Percentiles rank a stretch among this genome's conserved stretches.
Evolutionary conservation across 495 filamentous ascomycete species (phyloP).

Genomic region (Usnea hakonensis): DNA sequence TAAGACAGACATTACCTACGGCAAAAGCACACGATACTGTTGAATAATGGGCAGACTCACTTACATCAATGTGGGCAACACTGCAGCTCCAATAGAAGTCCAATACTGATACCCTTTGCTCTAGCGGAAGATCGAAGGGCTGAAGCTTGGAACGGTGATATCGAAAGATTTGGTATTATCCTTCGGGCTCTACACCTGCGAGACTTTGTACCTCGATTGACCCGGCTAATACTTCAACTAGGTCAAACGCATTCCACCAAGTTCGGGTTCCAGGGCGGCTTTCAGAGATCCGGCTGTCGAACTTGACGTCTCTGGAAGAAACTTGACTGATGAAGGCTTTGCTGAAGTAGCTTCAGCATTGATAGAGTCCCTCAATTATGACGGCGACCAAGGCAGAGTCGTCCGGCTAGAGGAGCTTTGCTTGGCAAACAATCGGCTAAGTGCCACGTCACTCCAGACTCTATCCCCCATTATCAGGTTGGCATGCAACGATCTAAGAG

Average conservation of each 20-base stretch:
- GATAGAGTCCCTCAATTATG: constrained; percentile 30
- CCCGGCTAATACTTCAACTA: constrained; percentile 14
- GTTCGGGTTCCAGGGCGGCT: constrained; percentile 29
- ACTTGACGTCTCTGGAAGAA: constrained; percentile 38
- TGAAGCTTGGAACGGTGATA: constrained; percentile 38
- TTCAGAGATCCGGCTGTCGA: constrained; percentile 38
- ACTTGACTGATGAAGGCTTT: constrained; percentile 39
- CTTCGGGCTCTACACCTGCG: constrained; percentile 10
- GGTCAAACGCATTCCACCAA: constrained; percentile 37
- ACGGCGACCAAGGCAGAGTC: constrained; percentile 28
- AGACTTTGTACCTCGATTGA: not conserved
- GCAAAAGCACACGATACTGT: not conserved
- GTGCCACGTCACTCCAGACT: constrained; percentile 30
- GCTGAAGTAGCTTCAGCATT: constrained; percentile 36
- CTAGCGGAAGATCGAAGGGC: constrained; percentile 38
- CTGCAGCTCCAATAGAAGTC: not conserved
- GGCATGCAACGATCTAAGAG: constrained; percentile 36
- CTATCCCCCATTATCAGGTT: constrained; percentile 35
- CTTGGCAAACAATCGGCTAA: constrained; percentile 37
- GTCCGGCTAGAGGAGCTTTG: constrained; percentile 41
- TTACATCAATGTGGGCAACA: constrained; percentile 32
- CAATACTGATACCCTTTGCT: not conserved
- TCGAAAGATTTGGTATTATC: constrained; percentile 38
- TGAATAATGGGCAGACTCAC: constrained; percentile 34
- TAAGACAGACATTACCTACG: not conserved